Evolutionary conservation across 2,329 filamentous ascomycete species (phyloP).

Genomic region (Drechslerella coelobrocha): DNA sequence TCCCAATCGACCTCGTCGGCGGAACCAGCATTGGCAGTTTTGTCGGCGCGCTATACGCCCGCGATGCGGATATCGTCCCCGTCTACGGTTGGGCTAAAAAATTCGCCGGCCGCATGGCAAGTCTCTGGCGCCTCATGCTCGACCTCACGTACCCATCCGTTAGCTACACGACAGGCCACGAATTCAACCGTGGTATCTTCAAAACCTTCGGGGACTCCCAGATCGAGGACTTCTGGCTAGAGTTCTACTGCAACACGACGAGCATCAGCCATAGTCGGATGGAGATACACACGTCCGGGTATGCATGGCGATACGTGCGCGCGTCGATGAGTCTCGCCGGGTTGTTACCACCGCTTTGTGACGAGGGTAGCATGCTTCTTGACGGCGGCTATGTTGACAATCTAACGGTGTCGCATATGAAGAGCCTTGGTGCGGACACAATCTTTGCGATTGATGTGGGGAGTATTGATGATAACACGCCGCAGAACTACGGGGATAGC

Average conservation of each 20-base stretch:
- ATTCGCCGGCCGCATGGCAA: conserved; percentile 97
- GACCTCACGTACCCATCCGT: conserved; percentile 93
- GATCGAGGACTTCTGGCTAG: conserved; percentile 98
- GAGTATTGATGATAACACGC: conserved; percentile 85
- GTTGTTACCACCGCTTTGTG: conserved; percentile 88
- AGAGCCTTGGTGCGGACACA: conserved; percentile 85
- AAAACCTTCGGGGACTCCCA: conserved; percentile 96
- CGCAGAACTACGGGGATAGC: conserved; percentile 91
- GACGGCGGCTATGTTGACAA: conserved; percentile 98
- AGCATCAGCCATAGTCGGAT: conserved; percentile 93
- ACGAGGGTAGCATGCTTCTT: conserved; percentile 94
- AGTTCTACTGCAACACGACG: conserved; percentile 99
- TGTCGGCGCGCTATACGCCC: conserved; percentile 91
- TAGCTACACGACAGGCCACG: conserved; percentile 96
- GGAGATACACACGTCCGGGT: conserved; percentile 94
- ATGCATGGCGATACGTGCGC: conserved; percentile 95
- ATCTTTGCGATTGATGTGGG: conserved; percentile 98
- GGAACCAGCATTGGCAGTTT: conserved; percentile 97
- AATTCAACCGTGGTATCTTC: conserved; percentile 98
- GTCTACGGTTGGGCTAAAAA: conserved; percentile 98
- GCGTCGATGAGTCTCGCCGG: conserved; percentile 97
- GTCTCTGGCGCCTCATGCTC: conserved; percentile 96
- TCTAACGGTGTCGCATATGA: conserved; percentile 96
- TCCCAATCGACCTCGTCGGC: conserved; percentile 92
- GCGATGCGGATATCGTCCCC: conserved; percentile 93